Evolutionary conservation across 352 stramenopile genomes (phyloP), one percentile per base, ranked within the genome.

Genomic region (Phytophthora palmivora): DNA sequence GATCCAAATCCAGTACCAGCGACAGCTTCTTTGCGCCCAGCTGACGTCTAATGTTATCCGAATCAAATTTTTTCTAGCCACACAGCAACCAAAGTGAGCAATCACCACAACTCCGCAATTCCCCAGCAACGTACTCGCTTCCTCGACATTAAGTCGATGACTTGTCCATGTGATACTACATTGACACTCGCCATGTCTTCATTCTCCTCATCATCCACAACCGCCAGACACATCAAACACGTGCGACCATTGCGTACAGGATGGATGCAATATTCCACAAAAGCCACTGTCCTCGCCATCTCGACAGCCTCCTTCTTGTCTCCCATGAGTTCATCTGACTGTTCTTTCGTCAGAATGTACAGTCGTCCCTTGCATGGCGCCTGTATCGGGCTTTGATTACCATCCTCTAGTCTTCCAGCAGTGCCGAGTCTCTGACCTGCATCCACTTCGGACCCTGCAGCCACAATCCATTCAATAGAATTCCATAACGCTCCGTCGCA

Each of bases 1-100:
- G 96, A 77, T 99, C 97, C 28, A 99, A 76, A 87, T 99, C 97
- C 30, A 99, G 78, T 26, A 99, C 95, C 11, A 99, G 72, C 34
- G 87, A 97, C 18, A 99, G 72, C 63, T 98, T 98, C 63, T 92
- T 94, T 30, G 79, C 70, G 22, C 85, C 70, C 22, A 95, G 82
- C 46, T 99, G 81, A 28, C 92, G 87, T 41, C 88, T 76, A 22
- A 96, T 91, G 51, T 92, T 96, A 49, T 91, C 82, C 55, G 70
- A 84, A 60, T 95, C 86, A 42, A 94, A 92, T n/a, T 72, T 91
- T 90, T 74, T 93, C 88, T 92, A 58, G 6, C n/a, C n/a, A n/a
- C 36, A 69, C 18, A 28, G 43, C 36, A 12, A 30, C 41, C 51
- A 69, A 34, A 18, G 8, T 61, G 32, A 63, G 14, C 14, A 28